Conservation (phyloP, 108 stramenopile genomes). For the Aureococcus anophagefferens region DNA sequence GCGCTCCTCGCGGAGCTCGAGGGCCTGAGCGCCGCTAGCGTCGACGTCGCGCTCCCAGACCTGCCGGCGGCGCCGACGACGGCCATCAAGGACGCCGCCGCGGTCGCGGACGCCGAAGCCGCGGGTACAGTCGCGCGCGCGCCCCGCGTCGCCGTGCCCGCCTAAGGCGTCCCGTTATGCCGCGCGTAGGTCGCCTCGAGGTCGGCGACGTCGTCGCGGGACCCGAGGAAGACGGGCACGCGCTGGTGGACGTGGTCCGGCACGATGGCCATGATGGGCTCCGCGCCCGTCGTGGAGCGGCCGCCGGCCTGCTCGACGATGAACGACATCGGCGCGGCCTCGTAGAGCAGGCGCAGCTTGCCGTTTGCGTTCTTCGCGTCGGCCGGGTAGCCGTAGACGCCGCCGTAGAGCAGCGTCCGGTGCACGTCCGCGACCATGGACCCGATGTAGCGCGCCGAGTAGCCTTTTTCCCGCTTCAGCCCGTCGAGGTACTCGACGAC, state of each 20-base stretch:
- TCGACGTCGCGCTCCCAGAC: not conserved
- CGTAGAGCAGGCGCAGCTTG: conserved; percentile 74
- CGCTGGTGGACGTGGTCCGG: conserved; percentile 74
- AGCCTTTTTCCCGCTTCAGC: conserved; percentile 44
- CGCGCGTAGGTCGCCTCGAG: conserved; percentile 33
- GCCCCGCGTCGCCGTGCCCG: not conserved
- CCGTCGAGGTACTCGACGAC: conserved; percentile 53
- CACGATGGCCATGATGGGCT: conserved; percentile 26
- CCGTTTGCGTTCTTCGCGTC: conserved; percentile 68
- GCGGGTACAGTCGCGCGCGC: too few species aligned
- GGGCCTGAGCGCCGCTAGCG: not conserved
- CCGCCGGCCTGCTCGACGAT: conserved; percentile 87
- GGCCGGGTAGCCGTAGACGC: conserved; percentile 88
- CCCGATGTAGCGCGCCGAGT: conserved; percentile 81
- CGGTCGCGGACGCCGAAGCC: not conserved
- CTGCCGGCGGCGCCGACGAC: not conserved
- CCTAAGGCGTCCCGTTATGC: not conserved
- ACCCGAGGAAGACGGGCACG: conserved; percentile 69
- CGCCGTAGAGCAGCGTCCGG: conserved; percentile 92
- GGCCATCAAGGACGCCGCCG: not conserved
- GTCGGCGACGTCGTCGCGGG: conserved; percentile 72
- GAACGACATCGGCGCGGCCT: conserved; percentile 85
- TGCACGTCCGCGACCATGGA: conserved; percentile 98
- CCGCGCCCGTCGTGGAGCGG: conserved; percentile 27
- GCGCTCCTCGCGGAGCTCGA: not conserved